Conservation (phyloP, 345 rosid genomes). For the Raphanus raphanistrum region DNA sequence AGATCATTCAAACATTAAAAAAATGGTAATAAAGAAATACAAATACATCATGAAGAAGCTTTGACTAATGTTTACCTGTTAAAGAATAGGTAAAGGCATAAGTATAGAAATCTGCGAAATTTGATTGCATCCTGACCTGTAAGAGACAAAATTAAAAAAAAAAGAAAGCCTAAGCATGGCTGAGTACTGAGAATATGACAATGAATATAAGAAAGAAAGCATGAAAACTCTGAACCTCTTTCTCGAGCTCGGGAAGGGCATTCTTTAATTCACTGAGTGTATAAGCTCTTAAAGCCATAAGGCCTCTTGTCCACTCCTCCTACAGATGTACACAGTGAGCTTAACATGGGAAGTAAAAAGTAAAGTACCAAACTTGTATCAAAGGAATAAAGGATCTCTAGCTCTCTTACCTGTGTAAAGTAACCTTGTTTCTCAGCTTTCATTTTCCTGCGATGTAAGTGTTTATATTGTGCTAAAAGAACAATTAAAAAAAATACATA, state of each 20-base stretch:
- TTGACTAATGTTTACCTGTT: conserved; percentile 55
- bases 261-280: conserved; percentile 65
- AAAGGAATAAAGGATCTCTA: neutral
- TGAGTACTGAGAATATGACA: conserved; percentile 3
- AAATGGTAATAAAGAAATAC: neutral
- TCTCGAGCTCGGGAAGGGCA: conserved; percentile 75
- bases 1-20: neutral
- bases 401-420: conserved; percentile 44
- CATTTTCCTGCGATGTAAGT: conserved; percentile 69
- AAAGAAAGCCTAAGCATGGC: neutral
- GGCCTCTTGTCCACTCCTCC: conserved; percentile 93
- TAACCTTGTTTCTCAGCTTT: conserved; percentile 94
- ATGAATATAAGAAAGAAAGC: neutral
- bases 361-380: neutral
- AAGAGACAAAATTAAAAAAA: conserved; percentile 19
- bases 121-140: conserved; percentile 69
- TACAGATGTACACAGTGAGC: conserved; percentile 24
- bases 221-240: conserved; percentile 55
- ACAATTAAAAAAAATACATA: too few species aligned
- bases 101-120: conserved; percentile 79
- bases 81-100: conserved; percentile 86
- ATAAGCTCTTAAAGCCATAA: conserved; percentile 68
- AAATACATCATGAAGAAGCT: neutral
- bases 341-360: neutral
- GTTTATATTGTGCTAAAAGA: too few species aligned